Evolutionary conservation across 2,329 filamentous ascomycete species (phyloP), one percentile per base, ranked within the genome.

Genomic region (Pseudogymnoascus sp.): DNA sequence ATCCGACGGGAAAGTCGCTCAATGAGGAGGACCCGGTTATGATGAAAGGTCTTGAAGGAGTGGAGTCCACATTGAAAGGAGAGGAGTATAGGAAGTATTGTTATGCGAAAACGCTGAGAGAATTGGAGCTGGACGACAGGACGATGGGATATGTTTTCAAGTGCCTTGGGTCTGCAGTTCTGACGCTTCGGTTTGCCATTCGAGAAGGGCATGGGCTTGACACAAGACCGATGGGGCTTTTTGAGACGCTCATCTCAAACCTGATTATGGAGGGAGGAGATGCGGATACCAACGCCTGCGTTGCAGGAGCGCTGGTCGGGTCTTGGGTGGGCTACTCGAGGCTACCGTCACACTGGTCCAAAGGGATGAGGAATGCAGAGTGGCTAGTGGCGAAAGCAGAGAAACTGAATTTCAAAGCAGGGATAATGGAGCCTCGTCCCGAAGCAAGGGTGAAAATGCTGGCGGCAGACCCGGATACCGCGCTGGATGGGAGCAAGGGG

Each of bases 121-220:
- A 76, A 2, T 71, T 83, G 41, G 69, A 78, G 57, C 71, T 83
- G 16, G 81, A 83, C 65, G 77, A 80, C 5, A 68, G 69, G 25
- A 76, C 78, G 68, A 82, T 83, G 54, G 81, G 82, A 3, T 83
- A 83, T 65, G 80, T 82, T 25, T 83, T 82, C 71, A 83, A 83
- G 71, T 78, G 79, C 4, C 76, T 84, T 11, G 81, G 81, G 0
- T 76, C 79, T 0, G 80, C 79, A 0, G 73, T 83, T 10, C 67
- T 80, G 16, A 70, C 77, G 10, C 71, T 83, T 7, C 75, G 81
- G 1, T 68, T 77, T 16, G 79, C 77, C 0, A 79, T 83, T 67
- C 73, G 76, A 67, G 61, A 54, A 64, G 31, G 36, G 13, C 45
- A 21, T 28, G 51, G 21, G 39, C 21, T 41, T 65, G 4, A 28